Evolutionary conservation across 2,329 filamentous ascomycete genomes (phyloP).

Genomic region (Sporothrix inflata): DNA sequence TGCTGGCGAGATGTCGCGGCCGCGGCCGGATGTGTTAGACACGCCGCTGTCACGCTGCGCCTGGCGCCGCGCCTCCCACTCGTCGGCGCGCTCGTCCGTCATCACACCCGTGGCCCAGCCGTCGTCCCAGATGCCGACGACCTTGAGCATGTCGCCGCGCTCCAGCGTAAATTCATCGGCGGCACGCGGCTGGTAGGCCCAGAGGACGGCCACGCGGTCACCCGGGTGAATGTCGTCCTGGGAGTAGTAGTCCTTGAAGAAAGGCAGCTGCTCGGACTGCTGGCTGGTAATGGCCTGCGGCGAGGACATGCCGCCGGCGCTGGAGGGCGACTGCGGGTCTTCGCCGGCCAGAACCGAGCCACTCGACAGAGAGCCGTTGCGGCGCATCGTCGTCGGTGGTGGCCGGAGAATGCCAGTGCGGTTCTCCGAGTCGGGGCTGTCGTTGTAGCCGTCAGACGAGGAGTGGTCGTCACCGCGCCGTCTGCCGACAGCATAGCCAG

Average conservation of each 20-base stretch:
- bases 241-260: slow-evolving; percentile 99
- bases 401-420: slow-evolving; percentile 61
- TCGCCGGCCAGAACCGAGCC: slow-evolving; percentile 73
- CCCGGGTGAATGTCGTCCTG: slow-evolving; percentile 92
- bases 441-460: slow-evolving; percentile 72
- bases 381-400: slow-evolving; percentile 63
- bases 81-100: slow-evolving; percentile 79
- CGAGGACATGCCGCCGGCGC: slow-evolving; percentile 76
- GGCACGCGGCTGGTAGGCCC: slow-evolving; percentile 95
- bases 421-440: slow-evolving; percentile 71
- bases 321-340: slow-evolving; percentile 74
- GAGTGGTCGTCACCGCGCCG: slow-evolving; percentile 59
- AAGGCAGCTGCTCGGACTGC: slow-evolving; percentile 91
- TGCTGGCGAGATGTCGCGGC: slow-evolving; percentile 63
- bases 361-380: slow-evolving; percentile 88
- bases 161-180: slow-evolving; percentile 92
- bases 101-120: slow-evolving; percentile 96
- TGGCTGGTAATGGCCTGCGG: slow-evolving; percentile 82
- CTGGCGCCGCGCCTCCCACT: slow-evolving; percentile 79
- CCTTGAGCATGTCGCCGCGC: slow-evolving; percentile 95
- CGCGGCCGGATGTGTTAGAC: slow-evolving; percentile 72
- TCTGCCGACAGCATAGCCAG: slow-evolving; percentile 52
- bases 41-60: slow-evolving; percentile 91
- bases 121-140: slow-evolving; percentile 98
- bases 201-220: slow-evolving; percentile 86